Evolutionary conservation across 305 asterid genomes (phyloP).

Genomic region (Solanum hybrid): DNA sequence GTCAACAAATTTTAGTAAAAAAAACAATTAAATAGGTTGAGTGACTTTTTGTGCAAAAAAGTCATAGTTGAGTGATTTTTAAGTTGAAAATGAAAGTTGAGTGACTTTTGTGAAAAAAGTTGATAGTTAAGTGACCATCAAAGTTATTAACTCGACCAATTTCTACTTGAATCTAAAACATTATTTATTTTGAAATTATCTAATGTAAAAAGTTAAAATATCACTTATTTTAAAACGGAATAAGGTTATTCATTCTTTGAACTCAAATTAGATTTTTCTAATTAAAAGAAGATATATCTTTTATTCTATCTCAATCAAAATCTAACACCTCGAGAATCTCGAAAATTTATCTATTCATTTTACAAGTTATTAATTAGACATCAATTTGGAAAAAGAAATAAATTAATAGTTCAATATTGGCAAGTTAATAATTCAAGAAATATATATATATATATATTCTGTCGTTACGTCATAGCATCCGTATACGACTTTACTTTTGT

Average conservation of each 20-base stretch:
- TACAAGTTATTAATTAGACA: neutral
- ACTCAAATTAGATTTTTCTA: neutral
- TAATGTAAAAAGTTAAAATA: neutral
- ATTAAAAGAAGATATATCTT: neutral
- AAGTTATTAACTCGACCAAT: too few species aligned
- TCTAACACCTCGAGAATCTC: neutral
- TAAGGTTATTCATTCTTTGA: neutral
- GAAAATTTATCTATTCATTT: neutral
- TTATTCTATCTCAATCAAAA: neutral
- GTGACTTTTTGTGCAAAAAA: too few species aligned
- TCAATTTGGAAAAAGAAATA: neutral
- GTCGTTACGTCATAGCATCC: neutral
- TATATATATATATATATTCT: neutral
- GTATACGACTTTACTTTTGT: neutral
- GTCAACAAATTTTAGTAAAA: too few species aligned
- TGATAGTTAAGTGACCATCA: too few species aligned
- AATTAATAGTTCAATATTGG: neutral
- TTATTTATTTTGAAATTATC: neutral
- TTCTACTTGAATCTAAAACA: neutral
- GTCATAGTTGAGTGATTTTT: too few species aligned
- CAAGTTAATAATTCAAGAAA: neutral
- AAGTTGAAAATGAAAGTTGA: too few species aligned
- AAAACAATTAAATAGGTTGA: too few species aligned
- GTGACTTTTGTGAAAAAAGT: too few species aligned
- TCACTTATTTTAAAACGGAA: neutral